phyloP scores from a whole-genome alignment of 208 protist species.

The Vickermania spadyakhi region DNA sequence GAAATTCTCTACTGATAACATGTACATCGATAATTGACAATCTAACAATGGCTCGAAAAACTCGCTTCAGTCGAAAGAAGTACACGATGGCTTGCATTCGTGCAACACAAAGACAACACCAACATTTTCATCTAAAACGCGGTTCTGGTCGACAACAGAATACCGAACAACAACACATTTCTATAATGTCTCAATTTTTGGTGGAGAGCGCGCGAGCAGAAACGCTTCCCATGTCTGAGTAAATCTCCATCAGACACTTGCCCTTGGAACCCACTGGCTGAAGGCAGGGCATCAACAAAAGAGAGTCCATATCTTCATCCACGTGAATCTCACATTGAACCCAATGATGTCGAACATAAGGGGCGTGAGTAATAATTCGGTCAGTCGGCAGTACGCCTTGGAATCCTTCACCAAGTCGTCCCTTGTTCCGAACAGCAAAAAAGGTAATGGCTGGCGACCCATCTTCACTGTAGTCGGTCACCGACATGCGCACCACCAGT shows the following conservation, averaged over 20 bases:
- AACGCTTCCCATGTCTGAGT: conserved; percentile 20
- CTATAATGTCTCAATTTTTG: too few species aligned
- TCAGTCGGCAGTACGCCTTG: conserved; percentile 35
- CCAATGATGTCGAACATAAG: conserved; percentile 49
- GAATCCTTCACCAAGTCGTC: conserved; percentile 36
- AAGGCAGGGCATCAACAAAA: conserved; percentile 70
- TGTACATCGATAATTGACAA: background rate
- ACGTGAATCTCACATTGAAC: conserved; percentile 54
- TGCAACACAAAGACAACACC: too few species aligned
- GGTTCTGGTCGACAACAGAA: too few species aligned
- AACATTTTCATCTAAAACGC: too few species aligned
- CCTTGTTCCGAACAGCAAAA: conserved; percentile 40
- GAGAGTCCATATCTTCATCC: conserved; percentile 29
- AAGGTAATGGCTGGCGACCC: conserved; percentile 58
- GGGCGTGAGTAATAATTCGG: conserved; percentile 40
- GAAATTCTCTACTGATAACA: background rate
- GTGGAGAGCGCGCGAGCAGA: conserved; percentile 12
- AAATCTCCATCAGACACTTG: conserved; percentile 37
- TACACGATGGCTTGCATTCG: too few species aligned
- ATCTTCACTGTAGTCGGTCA: conserved; percentile 37
- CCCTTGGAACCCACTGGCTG: conserved; percentile 64
- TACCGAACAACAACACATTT: too few species aligned
- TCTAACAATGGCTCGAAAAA: too few species aligned
- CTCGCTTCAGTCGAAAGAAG: too few species aligned
- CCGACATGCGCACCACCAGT: conserved; percentile 52